These are phyloP conservation scores for Wickerhamomyces sp. DNA, from an alignment of 1,139 yeast species.

Conservation along the genomic window DNA sequence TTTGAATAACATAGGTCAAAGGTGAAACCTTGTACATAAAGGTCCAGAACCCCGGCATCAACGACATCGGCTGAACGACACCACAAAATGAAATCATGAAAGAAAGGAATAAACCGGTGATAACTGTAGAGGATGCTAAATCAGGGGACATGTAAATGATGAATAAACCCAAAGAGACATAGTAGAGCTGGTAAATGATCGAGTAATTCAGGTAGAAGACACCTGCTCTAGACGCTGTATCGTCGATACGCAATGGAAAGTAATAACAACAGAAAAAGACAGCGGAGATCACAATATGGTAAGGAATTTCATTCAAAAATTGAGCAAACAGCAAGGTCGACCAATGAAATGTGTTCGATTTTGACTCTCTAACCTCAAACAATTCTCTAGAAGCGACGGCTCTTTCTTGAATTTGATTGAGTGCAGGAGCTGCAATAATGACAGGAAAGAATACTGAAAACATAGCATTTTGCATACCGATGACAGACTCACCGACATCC, in stretches of 20 bases:
- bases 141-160: slow-evolving; percentile 56
- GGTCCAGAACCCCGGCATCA: slow-evolving; percentile 68
- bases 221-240: slow-evolving; percentile 47
- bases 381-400: slow-evolving; percentile 47
- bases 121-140: slow-evolving; percentile 56
- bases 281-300: slow-evolving; percentile 46
- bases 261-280: slow-evolving; percentile 50
- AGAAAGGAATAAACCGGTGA: slow-evolving; percentile 47
- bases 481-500: slow-evolving; percentile 41
- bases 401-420: slow-evolving; percentile 51
- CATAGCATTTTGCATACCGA: slow-evolving; percentile 48
- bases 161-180: slow-evolving; percentile 48
- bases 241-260: slow-evolving; percentile 51
- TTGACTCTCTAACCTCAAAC: slow-evolving; percentile 52
- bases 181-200: slow-evolving; percentile 52
- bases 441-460: slow-evolving; percentile 46
- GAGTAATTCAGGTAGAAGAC: slow-evolving; percentile 48
- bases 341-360: slow-evolving; percentile 60
- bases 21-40: slow-evolving; percentile 75
- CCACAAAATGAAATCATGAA: slow-evolving; percentile 59
- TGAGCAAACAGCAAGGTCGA: slow-evolving; percentile 45
- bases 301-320: slow-evolving; percentile 46
- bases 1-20: slow-evolving; percentile 61
- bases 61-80: slow-evolving; percentile 50
- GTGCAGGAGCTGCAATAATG: slow-evolving; percentile 44